These are phyloP conservation scores for Chaetomium cochliodes DNA, from an alignment of 495 filamentous ascomycete genomes.

Conservation along the genomic window DNA sequence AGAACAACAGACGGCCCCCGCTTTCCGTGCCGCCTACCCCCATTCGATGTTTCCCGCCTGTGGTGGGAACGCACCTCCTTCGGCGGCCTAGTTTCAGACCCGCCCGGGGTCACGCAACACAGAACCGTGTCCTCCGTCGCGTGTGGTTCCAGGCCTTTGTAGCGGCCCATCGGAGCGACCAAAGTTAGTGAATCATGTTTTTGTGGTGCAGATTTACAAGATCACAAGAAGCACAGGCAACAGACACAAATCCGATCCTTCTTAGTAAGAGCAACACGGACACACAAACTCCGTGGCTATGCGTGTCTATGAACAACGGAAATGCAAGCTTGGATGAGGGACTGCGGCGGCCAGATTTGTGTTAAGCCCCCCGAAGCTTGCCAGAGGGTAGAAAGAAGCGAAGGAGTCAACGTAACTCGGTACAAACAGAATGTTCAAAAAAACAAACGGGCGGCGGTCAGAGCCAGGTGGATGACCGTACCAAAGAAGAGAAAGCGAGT, in stretches of 20 bases:
- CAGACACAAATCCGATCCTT: not conserved
- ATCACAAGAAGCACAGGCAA: not conserved
- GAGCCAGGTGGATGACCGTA: not conserved
- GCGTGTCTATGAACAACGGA: conserved; percentile 2
- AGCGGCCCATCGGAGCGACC: not conserved
- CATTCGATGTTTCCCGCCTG: not conserved
- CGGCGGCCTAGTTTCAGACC: conserved; percentile 7
- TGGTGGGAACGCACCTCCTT: not conserved
- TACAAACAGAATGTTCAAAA: conserved; percentile 5
- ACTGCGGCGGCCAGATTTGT: conserved; percentile 3
- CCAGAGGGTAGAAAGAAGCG: conserved; percentile 7
- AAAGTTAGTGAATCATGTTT: not conserved
- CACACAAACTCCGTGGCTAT: not conserved
- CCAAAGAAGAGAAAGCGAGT: conserved; percentile 19
- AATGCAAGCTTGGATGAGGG: not conserved
- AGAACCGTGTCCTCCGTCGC: not conserved
- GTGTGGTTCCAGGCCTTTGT: conserved; percentile 1
- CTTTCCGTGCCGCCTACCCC: not conserved
- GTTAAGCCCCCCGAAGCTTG: not conserved
- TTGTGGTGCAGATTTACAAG: not conserved
- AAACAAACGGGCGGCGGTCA: conserved; percentile 9
- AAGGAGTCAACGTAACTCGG: conserved; percentile 2
- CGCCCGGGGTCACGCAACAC: conserved; percentile 2
- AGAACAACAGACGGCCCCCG: not conserved
- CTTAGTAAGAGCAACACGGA: not conserved